Evolutionary conservation across 352 stramenopile genomes (phyloP).

Genomic region (Lagenidium sp.): DNA sequence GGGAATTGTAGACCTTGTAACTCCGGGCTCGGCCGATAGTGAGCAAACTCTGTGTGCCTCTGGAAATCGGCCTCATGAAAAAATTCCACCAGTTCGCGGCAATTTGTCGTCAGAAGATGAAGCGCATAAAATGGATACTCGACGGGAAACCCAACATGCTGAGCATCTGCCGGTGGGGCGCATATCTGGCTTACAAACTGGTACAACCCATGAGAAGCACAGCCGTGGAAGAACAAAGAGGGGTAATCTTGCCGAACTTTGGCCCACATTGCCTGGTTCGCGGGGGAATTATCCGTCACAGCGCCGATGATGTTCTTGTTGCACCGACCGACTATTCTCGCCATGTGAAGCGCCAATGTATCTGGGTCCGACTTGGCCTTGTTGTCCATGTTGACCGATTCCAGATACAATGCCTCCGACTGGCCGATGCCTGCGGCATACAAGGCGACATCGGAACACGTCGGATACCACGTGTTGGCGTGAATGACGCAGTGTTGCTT

Average conservation of each 20-base stretch:
- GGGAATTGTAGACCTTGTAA: too few species aligned
- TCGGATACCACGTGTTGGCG: slow-evolving; percentile 4
- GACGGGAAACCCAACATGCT: background rate
- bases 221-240: slow-evolving; percentile 19
- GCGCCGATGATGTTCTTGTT: slow-evolving; percentile 7
- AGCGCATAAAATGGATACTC: slow-evolving; percentile 10
- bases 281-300: slow-evolving; percentile 16
- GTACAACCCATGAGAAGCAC: slow-evolving; percentile 14
- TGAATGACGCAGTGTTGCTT: slow-evolving; percentile 2
- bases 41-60: too few species aligned
- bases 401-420: background rate
- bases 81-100: slow-evolving; percentile 8
- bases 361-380: background rate
- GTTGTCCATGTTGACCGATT: background rate
- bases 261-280: slow-evolving; percentile 12
- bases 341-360: background rate
- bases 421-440: background rate
- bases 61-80: too few species aligned
- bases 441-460: background rate
- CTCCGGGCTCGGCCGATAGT: too few species aligned
- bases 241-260: slow-evolving; percentile 14
- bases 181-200: slow-evolving; percentile 20
- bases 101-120: slow-evolving; percentile 8
- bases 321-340: slow-evolving; percentile 1
- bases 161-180: background rate